Evolutionary conservation across 768 basidiomycete species (phyloP), one percentile per base, ranked within the genome.

Genomic region (Mycena galopus): DNA sequence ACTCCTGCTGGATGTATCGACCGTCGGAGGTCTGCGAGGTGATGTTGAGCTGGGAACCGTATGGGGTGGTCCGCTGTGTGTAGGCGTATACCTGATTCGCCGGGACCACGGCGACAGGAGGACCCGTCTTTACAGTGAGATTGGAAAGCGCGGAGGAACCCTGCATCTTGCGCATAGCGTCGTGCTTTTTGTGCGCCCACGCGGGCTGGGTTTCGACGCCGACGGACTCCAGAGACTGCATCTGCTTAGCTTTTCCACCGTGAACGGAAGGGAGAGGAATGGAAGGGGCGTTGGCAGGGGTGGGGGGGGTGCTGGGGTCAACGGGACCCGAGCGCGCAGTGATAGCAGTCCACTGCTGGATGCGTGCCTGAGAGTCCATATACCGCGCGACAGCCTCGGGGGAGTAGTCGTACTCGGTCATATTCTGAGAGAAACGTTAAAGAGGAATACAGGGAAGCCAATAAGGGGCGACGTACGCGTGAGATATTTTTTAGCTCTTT

Each of bases 381-480:
- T 86, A 82, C 12, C 82, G 84, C 64, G 89, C 83, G 75, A 85
- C 81, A 32, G 88, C 89, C 76, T 87, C 88, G 23, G 88, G 88
- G 64, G 88, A 89, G 79, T 83, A 90, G 81, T 90, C 89, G 86
- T 90, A 90, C 78, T 90, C 89, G 32, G 89, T 89, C 89, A 90
- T 90, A 56, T 44, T 67, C 65, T 72, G 33, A 6, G 33, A 21
- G 10, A 58, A 16, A 11, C 4, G 7, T 21, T 47, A 19, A 47
- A 21, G 9, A 47, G 8, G 19, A 21, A 47, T 47, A 1, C 6
- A 1, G 9, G 44, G 11, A 8, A 8, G 17, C 9, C 2, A 10
- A 4, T n/a, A 7, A 47, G 1, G 44, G 44, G n/a, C 44, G n/a
- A 47, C n/a, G 8, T 47, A 47, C 44, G 44, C n/a, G 44, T 21